Evolutionary conservation across 2,329 filamentous ascomycete species (phyloP).

Genomic region (Rhynchosporium graminicola): DNA sequence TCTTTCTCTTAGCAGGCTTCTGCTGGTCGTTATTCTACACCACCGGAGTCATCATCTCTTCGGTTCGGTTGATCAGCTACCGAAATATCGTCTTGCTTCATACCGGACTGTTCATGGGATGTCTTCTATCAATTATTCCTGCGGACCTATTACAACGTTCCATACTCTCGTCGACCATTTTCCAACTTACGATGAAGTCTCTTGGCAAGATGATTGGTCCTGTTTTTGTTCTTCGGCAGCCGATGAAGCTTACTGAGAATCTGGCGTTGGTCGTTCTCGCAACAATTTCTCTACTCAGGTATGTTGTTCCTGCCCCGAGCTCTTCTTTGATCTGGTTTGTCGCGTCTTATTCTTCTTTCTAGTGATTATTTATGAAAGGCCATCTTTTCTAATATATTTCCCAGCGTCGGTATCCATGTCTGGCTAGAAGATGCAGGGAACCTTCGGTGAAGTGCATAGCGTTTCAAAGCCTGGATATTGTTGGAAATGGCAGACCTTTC

Average conservation of each 20-base stretch:
- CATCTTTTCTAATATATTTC: too few relatives aligned
- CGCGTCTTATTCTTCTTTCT: too few relatives aligned
- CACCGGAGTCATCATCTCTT: slow-evolving; percentile 1
- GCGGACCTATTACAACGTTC: neutral
- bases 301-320: too few relatives aligned
- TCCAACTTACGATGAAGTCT: neutral
- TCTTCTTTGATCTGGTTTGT: too few relatives aligned
- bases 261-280: neutral
- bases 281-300: neutral
- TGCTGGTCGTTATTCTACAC: neutral
- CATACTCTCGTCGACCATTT: neutral
- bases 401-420: neutral
- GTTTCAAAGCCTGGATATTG: neutral
- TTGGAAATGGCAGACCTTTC: neutral
- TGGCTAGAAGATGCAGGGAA: neutral
- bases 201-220: neutral
- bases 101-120: neutral
- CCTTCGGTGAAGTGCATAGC: neutral
- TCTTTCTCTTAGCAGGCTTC: neutral
- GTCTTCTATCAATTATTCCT: neutral
- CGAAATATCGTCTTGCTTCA: neutral
- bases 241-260: slow-evolving; percentile 1
- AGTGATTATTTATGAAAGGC: too few relatives aligned
- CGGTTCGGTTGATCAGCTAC: slow-evolving; percentile 1
- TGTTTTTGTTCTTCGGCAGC: neutral